Evolutionary conservation across 2,329 filamentous ascomycete species (phyloP).

Genomic region (Phyllosticta citrichinensis): DNA sequence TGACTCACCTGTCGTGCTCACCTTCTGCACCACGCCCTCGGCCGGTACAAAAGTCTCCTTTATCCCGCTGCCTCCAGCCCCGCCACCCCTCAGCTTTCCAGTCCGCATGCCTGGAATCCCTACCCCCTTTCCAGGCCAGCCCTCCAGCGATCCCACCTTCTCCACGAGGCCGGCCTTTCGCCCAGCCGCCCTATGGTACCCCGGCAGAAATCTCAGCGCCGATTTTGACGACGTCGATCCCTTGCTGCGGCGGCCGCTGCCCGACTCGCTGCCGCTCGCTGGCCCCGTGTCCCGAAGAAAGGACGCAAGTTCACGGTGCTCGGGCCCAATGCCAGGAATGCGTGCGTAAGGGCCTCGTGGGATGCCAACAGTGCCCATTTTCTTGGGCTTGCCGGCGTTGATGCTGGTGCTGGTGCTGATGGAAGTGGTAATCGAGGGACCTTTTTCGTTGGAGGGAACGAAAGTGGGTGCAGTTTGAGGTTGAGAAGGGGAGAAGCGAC

Average conservation of each 20-base stretch:
- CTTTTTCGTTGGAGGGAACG: not conserved
- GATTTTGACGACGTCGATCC: not conserved
- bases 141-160: conserved; percentile 7
- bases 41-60: conserved; percentile 13
- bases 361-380: not conserved
- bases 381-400: not conserved
- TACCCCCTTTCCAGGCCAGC: conserved; percentile 1
- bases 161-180: conserved; percentile 6
- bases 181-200: conserved; percentile 11
- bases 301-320: conserved; percentile 24
- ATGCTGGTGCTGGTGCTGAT: not conserved
- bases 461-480: not conserved
- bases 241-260: not conserved
- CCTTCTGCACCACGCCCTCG: conserved; percentile 21
- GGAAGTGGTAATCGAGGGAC: not conserved
- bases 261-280: not conserved
- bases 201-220: conserved; percentile 22
- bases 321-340: conserved; percentile 18
- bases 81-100: conserved; percentile 1
- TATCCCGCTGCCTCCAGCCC: not conserved
- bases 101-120: not conserved
- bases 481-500: not conserved
- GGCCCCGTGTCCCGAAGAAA: conserved; percentile 31
- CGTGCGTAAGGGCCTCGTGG: not conserved
- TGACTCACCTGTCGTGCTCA: conserved; percentile 22